A percentile compares a stretch with the other conserved stretches of the same genome.
phyloP scores from a whole-genome alignment of 768 basidiomycete species.

The Porphyrellus cyaneotinctus region DNA sequence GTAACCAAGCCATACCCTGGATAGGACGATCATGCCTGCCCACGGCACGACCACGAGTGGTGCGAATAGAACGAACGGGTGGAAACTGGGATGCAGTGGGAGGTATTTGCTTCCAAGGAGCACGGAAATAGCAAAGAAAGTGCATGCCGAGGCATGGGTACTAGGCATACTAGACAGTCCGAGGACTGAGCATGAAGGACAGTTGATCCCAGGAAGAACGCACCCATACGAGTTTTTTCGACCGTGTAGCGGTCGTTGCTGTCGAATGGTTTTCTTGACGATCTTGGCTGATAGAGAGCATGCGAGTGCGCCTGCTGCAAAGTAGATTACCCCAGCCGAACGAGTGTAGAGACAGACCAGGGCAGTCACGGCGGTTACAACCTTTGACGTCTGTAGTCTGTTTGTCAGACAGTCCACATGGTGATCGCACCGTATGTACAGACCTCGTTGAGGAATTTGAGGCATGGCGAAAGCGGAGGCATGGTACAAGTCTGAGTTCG shows the following conservation, averaged over 20 bases:
- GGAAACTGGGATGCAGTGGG: conserved; percentile 55
- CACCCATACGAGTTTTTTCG: conserved; percentile 68
- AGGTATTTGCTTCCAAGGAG: conserved; percentile 53
- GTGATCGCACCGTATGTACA: neutral
- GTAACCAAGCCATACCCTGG: conserved; percentile 72
- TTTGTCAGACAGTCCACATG: conserved; percentile 4
- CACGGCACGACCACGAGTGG: conserved; percentile 55
- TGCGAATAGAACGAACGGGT: conserved; percentile 26
- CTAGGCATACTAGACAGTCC: conserved; percentile 67
- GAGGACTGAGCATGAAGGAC: neutral
- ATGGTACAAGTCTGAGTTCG: conserved; percentile 5
- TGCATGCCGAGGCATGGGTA: conserved; percentile 70
- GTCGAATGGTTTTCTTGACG: conserved; percentile 56
- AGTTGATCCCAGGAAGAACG: conserved; percentile 14
- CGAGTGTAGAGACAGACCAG: conserved; percentile 52
- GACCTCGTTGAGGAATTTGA: conserved; percentile 34
- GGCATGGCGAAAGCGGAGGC: conserved; percentile 18
- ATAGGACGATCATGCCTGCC: conserved; percentile 52
- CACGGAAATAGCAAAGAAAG: conserved; percentile 60
- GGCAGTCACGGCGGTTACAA: conserved; percentile 51
- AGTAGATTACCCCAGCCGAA: conserved; percentile 60
- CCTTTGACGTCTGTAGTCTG: conserved; percentile 50
- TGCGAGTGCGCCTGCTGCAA: conserved; percentile 50
- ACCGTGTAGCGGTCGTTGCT: conserved; percentile 52
- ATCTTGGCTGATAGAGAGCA: conserved; percentile 59